Evolutionary conservation across 2,329 filamentous ascomycete species (phyloP).

Genomic region (Fusarium sp.): DNA sequence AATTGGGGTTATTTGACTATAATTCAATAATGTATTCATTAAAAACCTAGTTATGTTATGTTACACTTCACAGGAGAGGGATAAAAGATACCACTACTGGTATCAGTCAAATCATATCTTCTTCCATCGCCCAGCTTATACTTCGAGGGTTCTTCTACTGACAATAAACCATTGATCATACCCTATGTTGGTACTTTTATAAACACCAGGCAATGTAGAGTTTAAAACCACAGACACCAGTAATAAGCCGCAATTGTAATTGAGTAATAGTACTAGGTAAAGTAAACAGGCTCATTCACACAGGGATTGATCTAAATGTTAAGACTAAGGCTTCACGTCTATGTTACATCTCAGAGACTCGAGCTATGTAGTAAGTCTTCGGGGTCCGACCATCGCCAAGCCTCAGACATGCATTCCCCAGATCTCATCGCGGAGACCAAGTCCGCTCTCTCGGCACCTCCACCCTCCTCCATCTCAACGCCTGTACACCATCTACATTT

Average conservation of each 20-base stretch:
- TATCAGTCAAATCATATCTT: background rate
- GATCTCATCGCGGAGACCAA: constrained; percentile 36
- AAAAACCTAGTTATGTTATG: background rate
- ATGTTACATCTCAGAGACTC: background rate
- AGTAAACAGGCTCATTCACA: background rate
- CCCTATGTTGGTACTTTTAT: background rate
- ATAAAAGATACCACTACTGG: background rate
- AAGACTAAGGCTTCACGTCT: background rate
- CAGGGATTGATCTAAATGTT: background rate
- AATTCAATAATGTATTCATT: background rate
- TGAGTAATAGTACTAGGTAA: background rate
- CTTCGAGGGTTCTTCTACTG: background rate
- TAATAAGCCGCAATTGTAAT: background rate
- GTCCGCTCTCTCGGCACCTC: constrained; percentile 29
- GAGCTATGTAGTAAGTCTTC: too few relatives aligned
- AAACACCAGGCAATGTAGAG: background rate
- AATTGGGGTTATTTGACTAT: background rate
- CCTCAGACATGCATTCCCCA: background rate
- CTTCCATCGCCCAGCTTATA: background rate
- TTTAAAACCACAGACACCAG: background rate
- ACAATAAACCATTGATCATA: background rate
- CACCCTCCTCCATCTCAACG: constrained; percentile 7
- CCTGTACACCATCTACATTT: background rate
- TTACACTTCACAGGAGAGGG: background rate
- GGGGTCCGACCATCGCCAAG: background rate